Evolutionary conservation across 257 asterid species (phyloP), one percentile per base, ranked within the genome.

Genomic region (Penstemon barbatus): DNA sequence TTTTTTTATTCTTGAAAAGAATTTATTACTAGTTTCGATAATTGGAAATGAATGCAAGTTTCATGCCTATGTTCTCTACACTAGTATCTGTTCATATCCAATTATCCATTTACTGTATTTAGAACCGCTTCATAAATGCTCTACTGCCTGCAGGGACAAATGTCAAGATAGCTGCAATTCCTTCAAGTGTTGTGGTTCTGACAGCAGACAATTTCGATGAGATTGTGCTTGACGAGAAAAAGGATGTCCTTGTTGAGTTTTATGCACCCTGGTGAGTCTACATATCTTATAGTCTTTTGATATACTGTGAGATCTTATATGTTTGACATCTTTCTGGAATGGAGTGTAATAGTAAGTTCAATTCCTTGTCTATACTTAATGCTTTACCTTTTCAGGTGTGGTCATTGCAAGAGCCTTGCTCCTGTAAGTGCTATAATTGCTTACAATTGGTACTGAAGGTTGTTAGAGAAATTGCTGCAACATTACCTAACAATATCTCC

Each of bases 341-440:
- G 59, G 67, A 65, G 33, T 65, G 43, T 43, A n/a, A 52, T 41
- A 50, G 42, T 50, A 46, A 76, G 12, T 61, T 36, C 56, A 4
- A 42, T 53, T 41, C 67, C 41, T 44, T 60, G 46, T 62, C 54
- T 41, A 48, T 71, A 5, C 77, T 72, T 73, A 59, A 76, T 68
- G 57, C 58, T 72, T 71, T 69, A 46, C 65, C 65, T 75, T 82
- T 49, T 75, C 84, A 93, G 98, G 98, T 93, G 97, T 59, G 97
- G 98, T 70, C 98, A 93, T 61, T 93, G 97, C 87, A 88, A 93
- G 84, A 81, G 57, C 83, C 96, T 92, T 80, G 98, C 98, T 72
- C 82, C 99, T 63, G 99, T 93, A 83, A 88, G 96, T 82, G 67
- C 72, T 73, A n/a, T 53, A 13, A 45, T 18, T 58, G 52, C 77